These are phyloP conservation scores for Talaromyces borbonicus DNA, from an alignment of 495 filamentous ascomycete species.

Conservation along the genomic window DNA sequence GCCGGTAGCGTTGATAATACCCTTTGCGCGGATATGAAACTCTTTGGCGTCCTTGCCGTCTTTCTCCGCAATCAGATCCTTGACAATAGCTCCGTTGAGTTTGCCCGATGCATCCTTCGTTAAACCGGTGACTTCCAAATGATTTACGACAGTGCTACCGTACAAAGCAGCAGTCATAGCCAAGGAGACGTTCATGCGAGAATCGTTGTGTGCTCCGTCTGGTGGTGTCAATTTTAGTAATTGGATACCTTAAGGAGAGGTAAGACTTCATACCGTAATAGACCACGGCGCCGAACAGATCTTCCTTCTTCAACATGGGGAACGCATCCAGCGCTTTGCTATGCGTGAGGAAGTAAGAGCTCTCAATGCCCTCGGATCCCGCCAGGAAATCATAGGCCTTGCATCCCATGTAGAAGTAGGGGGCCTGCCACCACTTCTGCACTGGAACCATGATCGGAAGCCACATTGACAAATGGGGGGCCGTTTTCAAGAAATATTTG, in stretches of 20 bases:
- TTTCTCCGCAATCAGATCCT: conserved; percentile 58
- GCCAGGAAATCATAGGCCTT: conserved; percentile 93
- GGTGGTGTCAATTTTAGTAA: conserved; percentile 11
- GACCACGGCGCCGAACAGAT: conserved; percentile 81
- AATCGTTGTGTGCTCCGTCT: conserved; percentile 97
- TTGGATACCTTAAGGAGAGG: background rate
- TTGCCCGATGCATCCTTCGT: conserved; percentile 71
- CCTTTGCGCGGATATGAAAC: conserved; percentile 75
- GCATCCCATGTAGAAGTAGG: conserved; percentile 95
- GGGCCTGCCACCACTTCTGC: conserved; percentile 93
- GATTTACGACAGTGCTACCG: conserved; percentile 85
- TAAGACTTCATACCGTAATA: conserved; percentile 61
- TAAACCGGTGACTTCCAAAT: conserved; percentile 79
- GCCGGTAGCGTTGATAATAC: conserved; percentile 93
- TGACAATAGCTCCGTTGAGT: conserved; percentile 68
- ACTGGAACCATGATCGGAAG: conserved; percentile 96
- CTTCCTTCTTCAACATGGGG: conserved; percentile 89
- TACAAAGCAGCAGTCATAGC: conserved; percentile 94
- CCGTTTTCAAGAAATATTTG: conserved; percentile 91
- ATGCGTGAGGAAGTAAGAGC: conserved; percentile 89
- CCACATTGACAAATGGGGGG: conserved; percentile 90
- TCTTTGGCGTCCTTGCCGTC: conserved; percentile 45
- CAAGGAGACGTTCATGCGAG: conserved; percentile 94
- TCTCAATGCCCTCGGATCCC: conserved; percentile 93
- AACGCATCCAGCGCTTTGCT: conserved; percentile 93